Base-by-base conservation (phyloP, 2,329 filamentous ascomycete genomes). In the Macroventuria anomochaeta region DNA sequence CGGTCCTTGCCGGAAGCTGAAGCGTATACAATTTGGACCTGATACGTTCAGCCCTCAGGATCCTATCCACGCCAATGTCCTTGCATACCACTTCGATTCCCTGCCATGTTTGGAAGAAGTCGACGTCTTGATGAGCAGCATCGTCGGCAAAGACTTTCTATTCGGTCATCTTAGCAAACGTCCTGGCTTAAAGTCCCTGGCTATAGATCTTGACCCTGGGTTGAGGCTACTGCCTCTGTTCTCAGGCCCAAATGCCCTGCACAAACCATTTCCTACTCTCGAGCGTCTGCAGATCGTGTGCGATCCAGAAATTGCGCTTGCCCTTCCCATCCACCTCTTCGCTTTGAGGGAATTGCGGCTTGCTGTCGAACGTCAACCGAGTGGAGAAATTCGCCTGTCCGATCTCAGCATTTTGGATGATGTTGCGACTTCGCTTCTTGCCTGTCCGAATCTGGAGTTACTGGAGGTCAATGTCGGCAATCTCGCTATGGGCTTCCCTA, bases 121-220 rank as follows among this genome's bases (percentile, higher is more conserved):
- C 17, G 63, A 64, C 26, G 53, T 72, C 8, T 68, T 65, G 42
- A 58, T 61, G 20, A 47, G 66, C 15, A 58, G 57, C 17, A 59
- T 73, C 15, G 39, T 59, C 8, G 62, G 57, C 32, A 68, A 68
- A 20, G 67, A 73, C 21, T 21, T 57, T 2, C 38, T 73, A 7
- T 72, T 74, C 47, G 39, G 43, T n/a, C 60, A 57, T 12, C 53
- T 73, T 13, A 66, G 59, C 46, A 62, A 68, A 46, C 63, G 65
- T 4, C 36, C 50, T 21, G 58, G 60, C 12, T 53, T 74, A 8
- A 55, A 65, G 48, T 55, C 48, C 4, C 55, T 74, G n/a, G 65
- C 72, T 37, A 67, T 72, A 13, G 68, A 70, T 36, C 57, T 74
- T 23, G 69, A 72, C 7, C 70, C 71, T 15, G 64, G 65, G 2